These are phyloP conservation scores for Podila clonocystis DNA, from an alignment of 192 early-diverging fungal genomes.

Conservation along the genomic window DNA sequence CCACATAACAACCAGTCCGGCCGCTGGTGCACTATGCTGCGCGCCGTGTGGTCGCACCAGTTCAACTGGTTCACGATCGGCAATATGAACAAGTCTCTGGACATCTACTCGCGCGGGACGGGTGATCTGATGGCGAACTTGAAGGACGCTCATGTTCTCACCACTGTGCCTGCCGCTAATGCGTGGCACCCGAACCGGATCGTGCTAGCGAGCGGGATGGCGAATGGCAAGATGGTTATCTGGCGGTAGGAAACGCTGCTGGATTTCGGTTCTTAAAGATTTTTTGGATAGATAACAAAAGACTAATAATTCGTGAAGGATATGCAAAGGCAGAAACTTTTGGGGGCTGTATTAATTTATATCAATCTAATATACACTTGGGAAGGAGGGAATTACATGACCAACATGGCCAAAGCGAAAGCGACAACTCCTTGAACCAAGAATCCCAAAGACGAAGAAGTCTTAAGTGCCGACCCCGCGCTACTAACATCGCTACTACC, in stretches of 20 bases:
- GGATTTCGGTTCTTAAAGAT: too few relatives aligned
- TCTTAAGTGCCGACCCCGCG: neutral
- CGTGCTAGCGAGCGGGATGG: constrained; percentile 64
- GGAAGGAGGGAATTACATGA: neutral
- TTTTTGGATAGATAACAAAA: too few relatives aligned
- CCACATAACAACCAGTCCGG: constrained; percentile 72
- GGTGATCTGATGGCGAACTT: constrained; percentile 62
- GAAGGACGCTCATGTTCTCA: constrained; percentile 34
- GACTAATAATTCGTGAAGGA: too few relatives aligned
- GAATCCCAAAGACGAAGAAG: neutral
- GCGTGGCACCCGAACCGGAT: constrained; percentile 66
- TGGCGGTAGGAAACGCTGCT: constrained; percentile 51
- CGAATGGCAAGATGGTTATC: constrained; percentile 65
- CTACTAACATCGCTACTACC: neutral
- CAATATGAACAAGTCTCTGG: constrained; percentile 73
- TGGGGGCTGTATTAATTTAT: too few relatives aligned
- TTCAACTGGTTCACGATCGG: constrained; percentile 63
- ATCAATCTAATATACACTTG: neutral
- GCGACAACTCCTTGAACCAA: neutral
- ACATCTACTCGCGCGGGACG: constrained; percentile 66
- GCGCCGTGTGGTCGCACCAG: constrained; percentile 66
- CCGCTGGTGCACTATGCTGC: constrained; percentile 74
- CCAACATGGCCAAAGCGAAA: neutral
- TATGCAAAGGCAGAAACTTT: too few relatives aligned
- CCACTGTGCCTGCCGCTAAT: constrained; percentile 68